Evolutionary conservation across 2,329 filamentous ascomycete species (phyloP).

Genomic region (Fusarium pilosicola): DNA sequence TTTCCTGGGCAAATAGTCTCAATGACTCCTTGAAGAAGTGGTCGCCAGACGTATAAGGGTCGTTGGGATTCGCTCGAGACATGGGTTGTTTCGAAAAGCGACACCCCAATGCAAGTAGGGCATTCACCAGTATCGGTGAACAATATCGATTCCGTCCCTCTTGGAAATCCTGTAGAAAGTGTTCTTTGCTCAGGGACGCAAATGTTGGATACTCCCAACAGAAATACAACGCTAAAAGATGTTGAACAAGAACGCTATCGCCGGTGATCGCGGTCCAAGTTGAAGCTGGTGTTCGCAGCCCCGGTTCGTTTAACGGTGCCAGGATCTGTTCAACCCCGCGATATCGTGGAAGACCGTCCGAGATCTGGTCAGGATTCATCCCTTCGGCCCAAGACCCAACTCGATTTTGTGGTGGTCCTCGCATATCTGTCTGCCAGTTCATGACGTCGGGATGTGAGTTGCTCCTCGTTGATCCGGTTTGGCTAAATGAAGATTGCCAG

Average conservation of each 20-base stretch:
- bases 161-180: constrained; percentile 74
- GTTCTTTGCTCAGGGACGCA: constrained; percentile 75
- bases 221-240: constrained; percentile 74
- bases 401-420: constrained; percentile 54
- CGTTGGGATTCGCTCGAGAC: constrained; percentile 69
- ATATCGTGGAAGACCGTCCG: constrained; percentile 49
- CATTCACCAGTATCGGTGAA: constrained; percentile 73
- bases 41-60: constrained; percentile 74
- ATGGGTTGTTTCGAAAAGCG: constrained; percentile 73
- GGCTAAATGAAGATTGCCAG: constrained; percentile 61
- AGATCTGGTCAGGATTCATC: constrained; percentile 48
- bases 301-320: constrained; percentile 56
- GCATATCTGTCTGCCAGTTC: constrained; percentile 56
- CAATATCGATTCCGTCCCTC: constrained; percentile 71
- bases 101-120: constrained; percentile 72
- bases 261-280: constrained; percentile 71
- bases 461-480: constrained; percentile 57
- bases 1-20: constrained; percentile 67
- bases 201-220: constrained; percentile 83
- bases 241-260: constrained; percentile 68
- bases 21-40: constrained; percentile 78
- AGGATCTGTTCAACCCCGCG: constrained; percentile 60
- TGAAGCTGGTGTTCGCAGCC: constrained; percentile 54
- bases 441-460: constrained; percentile 59
- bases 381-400: constrained; percentile 63